Base-by-base conservation (phyloP, 2,329 filamentous ascomycete species). In the Trichocomaceae sp. region DNA sequence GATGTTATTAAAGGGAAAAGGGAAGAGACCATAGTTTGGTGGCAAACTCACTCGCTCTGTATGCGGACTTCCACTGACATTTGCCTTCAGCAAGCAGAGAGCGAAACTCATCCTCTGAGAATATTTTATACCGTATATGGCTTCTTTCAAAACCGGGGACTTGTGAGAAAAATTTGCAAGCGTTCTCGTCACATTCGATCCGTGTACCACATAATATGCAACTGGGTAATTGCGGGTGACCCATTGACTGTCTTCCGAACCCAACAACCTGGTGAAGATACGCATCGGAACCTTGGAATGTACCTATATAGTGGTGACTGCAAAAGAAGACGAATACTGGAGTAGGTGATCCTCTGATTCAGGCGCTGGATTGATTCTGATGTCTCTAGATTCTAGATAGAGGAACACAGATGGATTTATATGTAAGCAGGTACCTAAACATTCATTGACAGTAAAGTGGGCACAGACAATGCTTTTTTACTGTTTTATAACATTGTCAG, bases 31-130 rank as follows among this genome's bases (percentile, higher is more conserved):
- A 23, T 10, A 17, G 23, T 26, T 42, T 15, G 31, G n/a, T 22
- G 17, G 19, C 5, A 17, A 15, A 45, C 44, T 56, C 47, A 56
- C 49, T 22, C 1, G 54, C 54, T 48, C 54, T 56, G 17, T 56
- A 56, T 48, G 31, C 50, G 15, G 54, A 52, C 17, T 31, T 22
- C 54, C 49, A 56, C n/a, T 35, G 22, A 29, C 23, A 44, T 29
- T 41, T 13, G 10, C 39, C 19, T 8, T 13, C 17, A 41, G 37
- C 20, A 26, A 48, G 37, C 20, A 42, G 20, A 7, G 19, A 26
- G 35, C 41, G 44, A 20, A 52, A 47, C 5, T 48, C 23, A 20
- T 13, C 6, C 20, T n/a, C 5, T n/a, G 22, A 12, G 13, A 52
- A 8, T 20, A 19, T 41, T 19, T 26, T 48, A n/a, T 41, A 29